A percentile compares a stretch with the other conserved stretches of the same genome.
phyloP scores from a whole-genome alignment of 176 grass and related monocot species.

The Rhynchospora breviuscula region DNA sequence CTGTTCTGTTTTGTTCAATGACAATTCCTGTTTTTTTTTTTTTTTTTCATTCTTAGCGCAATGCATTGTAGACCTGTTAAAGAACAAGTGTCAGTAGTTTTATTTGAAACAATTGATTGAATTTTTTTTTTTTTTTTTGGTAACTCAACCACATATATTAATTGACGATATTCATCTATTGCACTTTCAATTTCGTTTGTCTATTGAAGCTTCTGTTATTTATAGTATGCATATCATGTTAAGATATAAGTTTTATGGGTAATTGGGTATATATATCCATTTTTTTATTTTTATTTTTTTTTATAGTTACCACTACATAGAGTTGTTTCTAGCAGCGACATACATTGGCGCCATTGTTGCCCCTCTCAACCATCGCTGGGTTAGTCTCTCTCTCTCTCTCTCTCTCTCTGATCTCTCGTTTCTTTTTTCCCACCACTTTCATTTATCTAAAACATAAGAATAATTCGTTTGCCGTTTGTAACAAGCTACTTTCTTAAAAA shows the following conservation, averaged over 20 bases:
- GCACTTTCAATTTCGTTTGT: neutral
- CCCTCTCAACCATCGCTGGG: conserved; percentile 92
- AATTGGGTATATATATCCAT: neutral
- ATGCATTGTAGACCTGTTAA: neutral
- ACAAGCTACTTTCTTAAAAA: neutral
- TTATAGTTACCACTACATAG: conserved; percentile 54
- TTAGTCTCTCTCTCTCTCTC: conserved; percentile 12
- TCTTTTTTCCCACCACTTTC: neutral
- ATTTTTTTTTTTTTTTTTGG: neutral
- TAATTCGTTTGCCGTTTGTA: too few relatives aligned
- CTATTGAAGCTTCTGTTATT: neutral
- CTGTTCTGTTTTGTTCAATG: neutral
- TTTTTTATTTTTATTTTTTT: conserved; percentile 34
- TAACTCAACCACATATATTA: neutral
- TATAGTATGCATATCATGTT: neutral
- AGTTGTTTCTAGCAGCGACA: conserved; percentile 68
- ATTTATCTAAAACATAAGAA: too few relatives aligned
- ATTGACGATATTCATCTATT: neutral
- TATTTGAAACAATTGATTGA: neutral
- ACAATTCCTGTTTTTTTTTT: neutral
- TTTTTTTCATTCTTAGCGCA: neutral
- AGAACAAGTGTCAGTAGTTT: neutral
- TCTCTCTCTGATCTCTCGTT: neutral
- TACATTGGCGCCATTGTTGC: conserved; percentile 59
- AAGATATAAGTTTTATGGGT: neutral